Base-by-base conservation (phyloP, 305 asterid species). In the Solanum chacoense region DNA sequence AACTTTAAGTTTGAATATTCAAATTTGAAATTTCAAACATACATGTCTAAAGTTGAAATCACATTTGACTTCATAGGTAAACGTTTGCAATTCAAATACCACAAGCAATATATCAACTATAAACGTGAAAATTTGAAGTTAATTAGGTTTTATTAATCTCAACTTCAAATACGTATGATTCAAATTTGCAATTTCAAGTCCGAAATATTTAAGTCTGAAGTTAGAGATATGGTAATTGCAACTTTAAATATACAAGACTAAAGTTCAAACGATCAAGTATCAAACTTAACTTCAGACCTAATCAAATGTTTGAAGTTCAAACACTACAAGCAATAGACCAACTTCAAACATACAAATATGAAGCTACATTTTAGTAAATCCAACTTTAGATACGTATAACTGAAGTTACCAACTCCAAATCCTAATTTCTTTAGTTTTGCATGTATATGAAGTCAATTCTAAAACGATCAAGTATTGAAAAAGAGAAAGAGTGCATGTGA, bases 141-240 rank as follows among this genome's bases (percentile, higher is more conserved):
- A 65, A 0, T 0, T 59, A 18, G 20, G 0, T n/a, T 67, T 11
- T 24, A 11, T 6, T 11, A 24, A 24, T 1, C 10, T 11, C 2
- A 11, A 67, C 32, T 67, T 67, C 1, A 13, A 7, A 13, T 31
- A 13, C 12, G 0, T 29, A 14, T 29, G 11, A 72, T 1, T 72
- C 5, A 72, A 72, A 4, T 7, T 14, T 11, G 16, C 4, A 63
- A 63, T 2, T n/a, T 67, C 0, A 4, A 24, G 1, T 67, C 0
- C 8, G 0, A 5, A 5, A 73, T 16, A 5, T 8, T 16, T 31
- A 8, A 16, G 34, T 31, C 0, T 31, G 7, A 73, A 73, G 38
- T 8, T 32, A 3, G 6, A 45, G 20, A 11, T 69, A 11, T 4
- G 4, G 1, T n/a, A 9, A 8, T 67, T 67, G 3, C 28, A 67